Evolutionary conservation across 768 basidiomycete species (phyloP), one percentile per base, ranked within the genome.

Genomic region (Tephrocybe sp.): DNA sequence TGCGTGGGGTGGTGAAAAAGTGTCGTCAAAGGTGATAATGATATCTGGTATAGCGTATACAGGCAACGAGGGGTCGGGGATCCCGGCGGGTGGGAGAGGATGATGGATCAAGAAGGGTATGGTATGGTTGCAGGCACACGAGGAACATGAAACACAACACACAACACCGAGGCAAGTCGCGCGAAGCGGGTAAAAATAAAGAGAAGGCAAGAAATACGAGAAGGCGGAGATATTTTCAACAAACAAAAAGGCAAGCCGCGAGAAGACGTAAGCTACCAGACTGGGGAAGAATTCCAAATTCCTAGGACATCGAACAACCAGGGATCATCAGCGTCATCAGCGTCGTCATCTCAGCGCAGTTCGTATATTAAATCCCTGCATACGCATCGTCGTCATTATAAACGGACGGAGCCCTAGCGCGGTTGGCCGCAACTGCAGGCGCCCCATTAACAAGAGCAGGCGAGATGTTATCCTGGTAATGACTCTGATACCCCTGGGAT

Each of bases 331-430:
- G 39, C 45, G 23, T 45, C 49, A 43, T 53, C 49, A 54, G 47
- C 23, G 47, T 50, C 39, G 49, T 48, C 42, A 45, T 30, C 19
- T 34, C 34, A 50, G 48, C 39, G 35, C 33, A 49, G 16, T 46
- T 45, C 12, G 22, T 67, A 38, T 31, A 31, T 66, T 62, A 70
- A 54, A 67, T 69, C 32, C 67, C 71, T 54, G 66, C 71, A 61
- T 69, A 72, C 33, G 66, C 71, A 59, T 69, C 72, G 26, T 65
- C 68, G 48, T 62, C 51, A 14, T 64, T 56, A 19, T 61, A 53
- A 39, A 60, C 51, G n/a, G 48, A 56, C 33, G 59, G 60, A 23
- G 47, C 56, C 53, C 58, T 59, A 41, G 49, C 54, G 53, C 61
- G 58, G 39, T 52, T 51, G 32, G 55, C 64, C 4, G 56, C 34